Conservation (phyloP, 345 rosid genomes). For the Salix viminalis region DNA sequence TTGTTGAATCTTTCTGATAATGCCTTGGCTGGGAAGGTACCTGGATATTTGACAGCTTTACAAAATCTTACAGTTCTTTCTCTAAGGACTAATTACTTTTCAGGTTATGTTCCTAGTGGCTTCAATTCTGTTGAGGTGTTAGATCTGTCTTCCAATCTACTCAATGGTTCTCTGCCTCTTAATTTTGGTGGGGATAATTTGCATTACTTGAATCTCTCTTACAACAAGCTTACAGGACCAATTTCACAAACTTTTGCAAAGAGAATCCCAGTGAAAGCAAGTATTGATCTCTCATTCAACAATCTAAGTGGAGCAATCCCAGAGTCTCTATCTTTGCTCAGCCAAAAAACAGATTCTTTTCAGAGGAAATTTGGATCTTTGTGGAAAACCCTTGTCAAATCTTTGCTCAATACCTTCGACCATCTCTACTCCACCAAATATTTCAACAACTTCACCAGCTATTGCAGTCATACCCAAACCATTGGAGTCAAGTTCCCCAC, state of each 20-base stretch:
- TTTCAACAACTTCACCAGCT: slow-evolving; percentile 64
- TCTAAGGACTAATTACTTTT: slow-evolving; percentile 54
- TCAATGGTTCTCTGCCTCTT: slow-evolving; percentile 58
- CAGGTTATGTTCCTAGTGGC: slow-evolving; percentile 53
- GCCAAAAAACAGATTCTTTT: slow-evolving; percentile 53
- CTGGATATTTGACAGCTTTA: slow-evolving; percentile 40
- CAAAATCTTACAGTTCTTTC: slow-evolving; percentile 63
- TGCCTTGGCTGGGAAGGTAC: slow-evolving; percentile 63
- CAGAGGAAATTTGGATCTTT: slow-evolving; percentile 59
- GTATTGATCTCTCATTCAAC: slow-evolving; percentile 78
- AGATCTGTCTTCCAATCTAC: slow-evolving; percentile 80
- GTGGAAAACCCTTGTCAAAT: slow-evolving; percentile 79
- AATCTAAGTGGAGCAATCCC: slow-evolving; percentile 84
- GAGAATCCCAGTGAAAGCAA: slow-evolving; percentile 47
- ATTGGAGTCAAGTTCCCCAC: neutral
- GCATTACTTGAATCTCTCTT: slow-evolving; percentile 63
- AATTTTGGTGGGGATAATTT: slow-evolving; percentile 54
- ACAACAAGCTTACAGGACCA: slow-evolving; percentile 60
- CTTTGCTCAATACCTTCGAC: slow-evolving; percentile 78
- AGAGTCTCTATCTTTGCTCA: slow-evolving; percentile 40
- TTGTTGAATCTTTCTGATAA: slow-evolving; percentile 70
- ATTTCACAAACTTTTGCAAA: slow-evolving; percentile 56
- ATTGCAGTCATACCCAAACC: slow-evolving; percentile 83
- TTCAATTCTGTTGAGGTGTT: slow-evolving; percentile 48
- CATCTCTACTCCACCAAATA: slow-evolving; percentile 65